Evolutionary conservation across 1,139 yeast species (phyloP).

Genomic region (Geotrichum reessii): DNA sequence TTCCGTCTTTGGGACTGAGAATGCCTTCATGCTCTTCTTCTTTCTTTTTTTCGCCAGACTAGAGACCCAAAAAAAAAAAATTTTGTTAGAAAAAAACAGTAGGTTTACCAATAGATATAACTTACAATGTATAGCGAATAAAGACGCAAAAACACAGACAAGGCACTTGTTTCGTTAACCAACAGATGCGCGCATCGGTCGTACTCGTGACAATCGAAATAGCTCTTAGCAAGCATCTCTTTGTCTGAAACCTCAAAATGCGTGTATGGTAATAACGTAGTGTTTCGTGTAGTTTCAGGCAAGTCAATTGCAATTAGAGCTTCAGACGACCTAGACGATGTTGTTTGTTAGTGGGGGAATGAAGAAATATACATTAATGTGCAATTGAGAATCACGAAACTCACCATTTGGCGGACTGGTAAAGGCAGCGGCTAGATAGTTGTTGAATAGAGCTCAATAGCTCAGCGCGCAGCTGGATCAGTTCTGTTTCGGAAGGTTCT

Average conservation of each 20-base stretch:
- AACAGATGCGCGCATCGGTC: slow-evolving; percentile 67
- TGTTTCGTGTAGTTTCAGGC: slow-evolving; percentile 4
- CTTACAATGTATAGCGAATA: slow-evolving; percentile 55
- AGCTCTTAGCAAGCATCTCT: slow-evolving; percentile 57
- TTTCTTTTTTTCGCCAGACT: slow-evolving; percentile 62
- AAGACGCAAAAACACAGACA: slow-evolving; percentile 57
- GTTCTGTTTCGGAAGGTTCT: slow-evolving; percentile 10
- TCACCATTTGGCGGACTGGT: slow-evolving; percentile 73
- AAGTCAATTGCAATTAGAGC: slow-evolving; percentile 45
- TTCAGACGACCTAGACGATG: slow-evolving; percentile 49
- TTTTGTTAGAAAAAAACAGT: not conserved
- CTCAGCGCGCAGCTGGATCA: slow-evolving; percentile 31
- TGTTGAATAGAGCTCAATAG: slow-evolving; percentile 40
- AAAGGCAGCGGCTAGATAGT: slow-evolving; percentile 48
- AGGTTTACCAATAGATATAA: not conserved
- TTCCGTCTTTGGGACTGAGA: slow-evolving; percentile 43
- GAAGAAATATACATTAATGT: not conserved
- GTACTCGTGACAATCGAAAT: slow-evolving; percentile 80
- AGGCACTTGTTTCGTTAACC: slow-evolving; percentile 43
- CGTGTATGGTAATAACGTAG: not conserved
- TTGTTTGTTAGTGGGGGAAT: not conserved
- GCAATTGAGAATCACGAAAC: slow-evolving; percentile 12
- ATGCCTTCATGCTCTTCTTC: slow-evolving; percentile 72
- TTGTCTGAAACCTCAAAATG: slow-evolving; percentile 15
- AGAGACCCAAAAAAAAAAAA: not conserved